A percentile compares a stretch with the other conserved stretches of the same genome.
These are phyloP conservation scores for Datisca glomerata DNA, from an alignment of 306 rosid species.

Conservation along the genomic window DNA sequence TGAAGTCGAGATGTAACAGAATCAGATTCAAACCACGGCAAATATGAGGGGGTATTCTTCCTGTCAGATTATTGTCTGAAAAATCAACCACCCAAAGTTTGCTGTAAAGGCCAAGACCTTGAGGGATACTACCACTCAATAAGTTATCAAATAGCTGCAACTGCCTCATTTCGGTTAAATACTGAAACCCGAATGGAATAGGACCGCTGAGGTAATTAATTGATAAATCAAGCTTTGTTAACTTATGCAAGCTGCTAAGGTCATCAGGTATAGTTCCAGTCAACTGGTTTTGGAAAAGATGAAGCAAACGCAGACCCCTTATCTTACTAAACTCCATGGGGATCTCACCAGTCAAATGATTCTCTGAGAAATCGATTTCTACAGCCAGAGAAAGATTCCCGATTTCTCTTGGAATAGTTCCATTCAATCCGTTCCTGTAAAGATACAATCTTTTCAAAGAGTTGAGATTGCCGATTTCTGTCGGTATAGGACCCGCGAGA, in stretches of 20 bases:
- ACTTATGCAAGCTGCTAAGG: conserved; percentile 39
- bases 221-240: conserved; percentile 65
- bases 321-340: conserved; percentile 58
- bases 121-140: conserved; percentile 53
- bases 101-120: conserved; percentile 49
- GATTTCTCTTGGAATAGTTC: conserved; percentile 63
- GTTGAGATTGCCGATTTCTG: conserved; percentile 49
- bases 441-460: conserved; percentile 35
- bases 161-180: conserved; percentile 39
- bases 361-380: conserved; percentile 68
- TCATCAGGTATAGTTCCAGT: conserved; percentile 55
- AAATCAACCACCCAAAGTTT: conserved; percentile 86
- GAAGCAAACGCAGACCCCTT: conserved; percentile 36
- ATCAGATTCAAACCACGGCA: conserved; percentile 41
- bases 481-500: conserved; percentile 50
- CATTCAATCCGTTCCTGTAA: conserved; percentile 62
- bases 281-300: conserved; percentile 64
- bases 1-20: conserved; percentile 46
- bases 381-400: conserved; percentile 60
- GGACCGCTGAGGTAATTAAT: conserved; percentile 56
- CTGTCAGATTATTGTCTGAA: conserved; percentile 48
- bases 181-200: conserved; percentile 53
- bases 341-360: conserved; percentile 42
- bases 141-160: conserved; percentile 58
- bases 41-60: conserved; percentile 57